Conservation (phyloP, 352 stramenopile species). For the Globisporangium spiculum region DNA sequence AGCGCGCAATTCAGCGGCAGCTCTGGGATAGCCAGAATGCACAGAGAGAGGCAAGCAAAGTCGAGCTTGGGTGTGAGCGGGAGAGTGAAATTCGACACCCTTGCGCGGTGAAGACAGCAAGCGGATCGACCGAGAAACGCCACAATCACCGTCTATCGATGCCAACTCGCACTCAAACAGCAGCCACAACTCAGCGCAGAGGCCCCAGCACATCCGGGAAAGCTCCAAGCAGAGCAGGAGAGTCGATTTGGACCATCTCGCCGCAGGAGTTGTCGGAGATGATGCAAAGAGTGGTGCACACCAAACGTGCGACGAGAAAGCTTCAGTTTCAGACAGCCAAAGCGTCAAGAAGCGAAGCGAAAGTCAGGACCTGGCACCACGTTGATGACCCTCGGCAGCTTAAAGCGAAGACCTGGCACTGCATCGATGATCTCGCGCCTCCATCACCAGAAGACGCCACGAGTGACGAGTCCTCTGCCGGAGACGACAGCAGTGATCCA, state of each 20-base stretch:
- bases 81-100: not conserved
- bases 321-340: not conserved
- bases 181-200: not conserved
- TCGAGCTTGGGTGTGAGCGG: not conserved
- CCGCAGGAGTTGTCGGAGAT: constrained; percentile 10
- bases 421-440: not conserved
- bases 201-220: not conserved
- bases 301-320: not conserved
- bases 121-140: not conserved
- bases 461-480: constrained; percentile 13
- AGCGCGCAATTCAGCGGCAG: constrained; percentile 2
- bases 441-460: not conserved
- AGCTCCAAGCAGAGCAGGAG: not conserved
- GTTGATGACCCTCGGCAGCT: not conserved
- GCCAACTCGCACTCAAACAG: not conserved
- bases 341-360: not conserved
- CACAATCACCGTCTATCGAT: not conserved
- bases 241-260: constrained; percentile 15
- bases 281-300: not conserved
- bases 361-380: not conserved
- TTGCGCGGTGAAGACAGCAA: not conserved
- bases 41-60: not conserved
- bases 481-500: constrained; percentile 12
- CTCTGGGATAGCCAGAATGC: not conserved
- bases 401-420: not conserved